Evolutionary conservation across 208 protist genomes (phyloP).

Genomic region (Leishmania lainsoni): DNA sequence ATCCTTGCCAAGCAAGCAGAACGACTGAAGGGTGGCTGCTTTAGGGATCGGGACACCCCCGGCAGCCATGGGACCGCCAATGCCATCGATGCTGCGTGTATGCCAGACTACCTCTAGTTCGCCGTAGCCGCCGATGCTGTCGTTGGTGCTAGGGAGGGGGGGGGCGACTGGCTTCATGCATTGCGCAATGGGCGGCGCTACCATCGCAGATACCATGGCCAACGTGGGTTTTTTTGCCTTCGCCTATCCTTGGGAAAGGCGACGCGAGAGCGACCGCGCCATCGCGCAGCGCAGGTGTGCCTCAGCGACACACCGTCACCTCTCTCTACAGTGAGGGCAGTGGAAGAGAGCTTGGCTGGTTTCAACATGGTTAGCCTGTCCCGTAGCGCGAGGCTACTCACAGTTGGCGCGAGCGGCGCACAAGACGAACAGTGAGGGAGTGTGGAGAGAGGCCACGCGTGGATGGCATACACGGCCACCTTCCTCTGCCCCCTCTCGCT

Average conservation of each 20-base stretch:
- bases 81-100: background rate
- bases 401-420: background rate
- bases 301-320: background rate
- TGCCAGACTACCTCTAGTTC: background rate
- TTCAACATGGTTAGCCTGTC: background rate
- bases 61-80: background rate
- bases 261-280: background rate
- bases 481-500: background rate
- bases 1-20: background rate
- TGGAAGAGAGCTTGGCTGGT: slow-evolving; percentile 12
- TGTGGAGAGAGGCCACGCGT: background rate
- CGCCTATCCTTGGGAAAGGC: background rate
- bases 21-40: background rate
- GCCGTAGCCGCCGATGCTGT: background rate
- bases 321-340: background rate
- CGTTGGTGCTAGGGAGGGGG: background rate
- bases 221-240: no score
- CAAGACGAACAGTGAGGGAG: background rate
- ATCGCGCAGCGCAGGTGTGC: background rate
- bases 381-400: background rate
- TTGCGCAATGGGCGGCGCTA: background rate
- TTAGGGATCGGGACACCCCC: background rate
- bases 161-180: background rate
- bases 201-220: background rate
- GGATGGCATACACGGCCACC: slow-evolving; percentile 1